phyloP scores from a whole-genome alignment of 148 eudicot genomes.

The Silene uniflora region DNA sequence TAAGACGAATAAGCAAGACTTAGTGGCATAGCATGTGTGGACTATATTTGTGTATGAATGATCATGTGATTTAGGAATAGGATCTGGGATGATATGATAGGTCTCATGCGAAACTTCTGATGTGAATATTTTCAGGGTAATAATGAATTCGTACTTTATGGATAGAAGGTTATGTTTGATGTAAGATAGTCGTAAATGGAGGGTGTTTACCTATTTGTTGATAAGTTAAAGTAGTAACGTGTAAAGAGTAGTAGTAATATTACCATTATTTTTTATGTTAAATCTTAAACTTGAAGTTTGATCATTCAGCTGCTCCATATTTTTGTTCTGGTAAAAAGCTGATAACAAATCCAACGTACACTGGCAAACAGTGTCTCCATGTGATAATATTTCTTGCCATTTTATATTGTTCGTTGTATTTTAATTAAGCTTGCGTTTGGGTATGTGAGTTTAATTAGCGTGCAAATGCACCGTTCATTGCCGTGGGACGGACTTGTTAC shows the following conservation, averaged over 20 bases:
- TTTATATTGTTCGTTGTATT: neutral
- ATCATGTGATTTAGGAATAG: slow-evolving; percentile 20
- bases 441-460: neutral
- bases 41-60: neutral
- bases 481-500: no score
- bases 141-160: neutral
- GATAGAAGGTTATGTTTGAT: neutral
- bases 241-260: neutral
- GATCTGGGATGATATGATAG: slow-evolving; percentile 19
- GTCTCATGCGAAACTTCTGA: neutral
- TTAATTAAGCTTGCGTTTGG: neutral
- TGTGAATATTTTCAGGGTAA: neutral
- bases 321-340: neutral
- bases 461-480: no score
- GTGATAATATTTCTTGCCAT: slow-evolving; percentile 4
- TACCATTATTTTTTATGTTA: neutral
- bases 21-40: no score
- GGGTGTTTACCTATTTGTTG: neutral
- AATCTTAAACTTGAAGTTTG: neutral
- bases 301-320: slow-evolving; percentile 7
- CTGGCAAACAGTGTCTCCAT: slow-evolving; percentile 3
- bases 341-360: slow-evolving; percentile 10
- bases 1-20: no score
- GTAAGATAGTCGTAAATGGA: neutral
- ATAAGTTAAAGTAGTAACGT: neutral